Base-by-base conservation (phyloP, 179 eudicot genomes). In the Beta lomatogona region DNA sequence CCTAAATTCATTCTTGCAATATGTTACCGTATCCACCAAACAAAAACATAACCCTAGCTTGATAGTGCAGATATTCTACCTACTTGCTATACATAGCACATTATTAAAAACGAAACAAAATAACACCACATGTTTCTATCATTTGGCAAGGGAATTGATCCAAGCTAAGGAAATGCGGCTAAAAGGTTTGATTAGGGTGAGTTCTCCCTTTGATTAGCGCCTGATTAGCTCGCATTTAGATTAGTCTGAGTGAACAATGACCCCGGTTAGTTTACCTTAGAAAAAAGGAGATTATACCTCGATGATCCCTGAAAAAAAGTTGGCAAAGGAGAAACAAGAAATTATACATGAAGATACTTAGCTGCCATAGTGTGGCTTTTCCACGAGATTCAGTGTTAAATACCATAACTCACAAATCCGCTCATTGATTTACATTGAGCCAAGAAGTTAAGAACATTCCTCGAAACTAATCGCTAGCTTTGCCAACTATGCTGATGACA, bases 281-380 rank as follows among this genome's bases (percentile, higher is more conserved):
- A 11, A 13, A 55, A 55, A 55, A 14, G 15, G 4, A 10, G 14
- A 55, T 12, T 12, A 55, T 9, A 11, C 25, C 41, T 64, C 5
- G 44, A 64, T 28, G 19, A 6, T 36, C 45, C 45, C 36, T 8
- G 25, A 9, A 12, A 31, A 14, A 21, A 68, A 53, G 11, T 21
- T 45, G 57, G n/a, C 52, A 46, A 48, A 48, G 28, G 48, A 41
- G n/a, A 6, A 52, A 22, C 5, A 0, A 50, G 46, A 70, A 44
- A 18, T 19, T 9, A 70, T 46, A 70, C 74, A 45, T 48, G 58
- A 10, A 71, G 58, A 70, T 22, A 71, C 75, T 71, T 71, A 50
- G 54, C 74, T 70, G 55, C 21, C 55, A 19, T 46, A 58, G 58
- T n/a, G 75, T 11, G 59, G 41, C 75, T 71, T 19, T 71, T 19